phyloP scores from a whole-genome alignment of 495 filamentous ascomycete species.

The Pseudotulostoma volvatum region DNA sequence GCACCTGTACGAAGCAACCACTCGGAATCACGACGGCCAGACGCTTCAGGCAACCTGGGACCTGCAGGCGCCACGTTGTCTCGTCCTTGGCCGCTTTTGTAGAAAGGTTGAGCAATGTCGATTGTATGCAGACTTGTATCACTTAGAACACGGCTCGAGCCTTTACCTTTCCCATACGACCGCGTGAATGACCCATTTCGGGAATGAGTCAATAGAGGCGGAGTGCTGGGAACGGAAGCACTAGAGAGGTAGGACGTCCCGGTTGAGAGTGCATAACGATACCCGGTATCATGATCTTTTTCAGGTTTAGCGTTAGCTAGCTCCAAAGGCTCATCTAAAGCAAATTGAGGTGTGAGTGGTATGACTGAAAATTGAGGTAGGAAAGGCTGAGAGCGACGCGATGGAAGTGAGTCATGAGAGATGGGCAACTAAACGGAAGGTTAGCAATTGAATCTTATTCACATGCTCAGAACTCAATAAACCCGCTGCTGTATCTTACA shows the following conservation, averaged over 20 bases:
- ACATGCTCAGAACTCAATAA: too few species aligned
- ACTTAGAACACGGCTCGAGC: slow-evolving; percentile 20
- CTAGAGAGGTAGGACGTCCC: slow-evolving; percentile 28
- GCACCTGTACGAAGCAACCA: slow-evolving; percentile 65
- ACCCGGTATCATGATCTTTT: background rate
- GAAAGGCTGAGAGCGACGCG: slow-evolving; percentile 31
- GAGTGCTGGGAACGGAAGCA: slow-evolving; percentile 29
- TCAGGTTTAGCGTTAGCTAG: background rate
- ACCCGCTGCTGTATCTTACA: too few species aligned
- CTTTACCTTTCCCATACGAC: slow-evolving; percentile 23
- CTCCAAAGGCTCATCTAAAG: slow-evolving; percentile 29
- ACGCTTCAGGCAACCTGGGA: too few species aligned
- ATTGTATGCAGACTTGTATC: slow-evolving; percentile 21
- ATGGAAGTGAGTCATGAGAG: slow-evolving; percentile 19
- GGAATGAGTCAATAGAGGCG: slow-evolving; percentile 32
- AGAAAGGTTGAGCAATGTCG: slow-evolving; percentile 11
- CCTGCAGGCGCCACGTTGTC: too few species aligned
- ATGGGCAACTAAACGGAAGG: too few species aligned
- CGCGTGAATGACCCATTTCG: slow-evolving; percentile 29
- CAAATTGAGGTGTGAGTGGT: slow-evolving; percentile 49
- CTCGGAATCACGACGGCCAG: slow-evolving; percentile 35
- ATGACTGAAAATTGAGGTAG: slow-evolving; percentile 38
- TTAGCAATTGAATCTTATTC: too few species aligned
- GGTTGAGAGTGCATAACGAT: slow-evolving; percentile 2
- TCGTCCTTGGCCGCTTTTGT: slow-evolving; percentile 5